Percentiles rank a stretch among this genome's conserved stretches.
These are phyloP conservation scores for Cercospora sesami DNA, from an alignment of 2,329 filamentous ascomycete genomes.

Conservation along the genomic window DNA sequence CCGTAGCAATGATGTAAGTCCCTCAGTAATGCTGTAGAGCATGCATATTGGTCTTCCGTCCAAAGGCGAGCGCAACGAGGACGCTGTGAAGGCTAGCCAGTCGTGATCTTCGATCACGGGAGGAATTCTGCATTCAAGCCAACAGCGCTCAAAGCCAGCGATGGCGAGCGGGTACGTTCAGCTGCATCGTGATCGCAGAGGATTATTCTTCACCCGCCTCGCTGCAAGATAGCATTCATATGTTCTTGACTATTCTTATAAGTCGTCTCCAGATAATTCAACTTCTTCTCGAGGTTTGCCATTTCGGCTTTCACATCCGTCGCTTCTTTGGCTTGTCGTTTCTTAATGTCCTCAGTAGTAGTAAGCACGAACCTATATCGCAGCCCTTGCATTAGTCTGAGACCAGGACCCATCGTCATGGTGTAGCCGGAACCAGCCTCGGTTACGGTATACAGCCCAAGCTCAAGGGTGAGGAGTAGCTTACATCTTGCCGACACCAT, in stretches of 20 bases:
- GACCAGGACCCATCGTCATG: constrained; percentile 8
- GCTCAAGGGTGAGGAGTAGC: constrained; percentile 15
- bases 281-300: constrained; percentile 77
- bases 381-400: constrained; percentile 17
- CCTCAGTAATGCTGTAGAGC: background rate
- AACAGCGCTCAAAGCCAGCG: background rate
- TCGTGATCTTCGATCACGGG: too few relatives aligned
- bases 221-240: constrained; percentile 80
- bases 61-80: background rate
- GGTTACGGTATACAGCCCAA: constrained; percentile 14
- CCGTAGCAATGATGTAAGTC: background rate
- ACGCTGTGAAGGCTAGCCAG: background rate
- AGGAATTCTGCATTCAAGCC: background rate
- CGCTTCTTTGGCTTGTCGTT: constrained; percentile 73
- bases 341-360: constrained; percentile 69
- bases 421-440: constrained; percentile 14
- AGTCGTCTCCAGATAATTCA: constrained; percentile 91
- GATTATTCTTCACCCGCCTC: constrained; percentile 31
- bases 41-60: background rate
- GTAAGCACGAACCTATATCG: constrained; percentile 77
- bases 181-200: background rate
- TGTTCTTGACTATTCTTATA: constrained; percentile 91
- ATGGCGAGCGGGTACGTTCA: background rate
- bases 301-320: constrained; percentile 76
- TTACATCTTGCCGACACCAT: constrained; percentile 96